Evolutionary conservation across 345 rosid species (phyloP).

Genomic region (Eutrema japonicum): DNA sequence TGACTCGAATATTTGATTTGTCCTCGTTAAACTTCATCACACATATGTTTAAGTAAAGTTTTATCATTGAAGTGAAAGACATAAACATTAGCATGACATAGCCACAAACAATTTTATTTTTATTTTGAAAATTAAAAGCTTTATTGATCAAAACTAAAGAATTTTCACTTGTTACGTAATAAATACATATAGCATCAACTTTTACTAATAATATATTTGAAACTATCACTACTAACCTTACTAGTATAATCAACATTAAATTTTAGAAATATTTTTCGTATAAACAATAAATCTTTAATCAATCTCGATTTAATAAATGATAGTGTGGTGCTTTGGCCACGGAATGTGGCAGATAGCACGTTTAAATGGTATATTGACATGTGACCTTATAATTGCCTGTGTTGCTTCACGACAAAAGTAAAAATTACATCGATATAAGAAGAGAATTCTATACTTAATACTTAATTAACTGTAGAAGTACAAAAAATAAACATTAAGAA

Average conservation of each 20-base stretch:
- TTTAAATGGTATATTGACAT: conserved; percentile 36
- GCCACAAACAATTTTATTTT: too few relatives aligned
- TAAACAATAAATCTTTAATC: not conserved
- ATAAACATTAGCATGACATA: too few relatives aligned
- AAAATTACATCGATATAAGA: conserved; percentile 1
- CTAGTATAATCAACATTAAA: conserved; percentile 1
- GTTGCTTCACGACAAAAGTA: conserved; percentile 32
- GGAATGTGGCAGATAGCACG: conserved; percentile 41
- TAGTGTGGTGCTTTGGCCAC: conserved; percentile 35
- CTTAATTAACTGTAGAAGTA: not conserved
- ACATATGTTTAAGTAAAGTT: too few relatives aligned
- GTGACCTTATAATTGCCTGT: conserved; percentile 40
- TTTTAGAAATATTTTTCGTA: not conserved
- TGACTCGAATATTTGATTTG: too few relatives aligned
- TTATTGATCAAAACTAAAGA: too few relatives aligned
- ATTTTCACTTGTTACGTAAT: too few relatives aligned
- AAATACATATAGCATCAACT: too few relatives aligned
- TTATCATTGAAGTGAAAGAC: too few relatives aligned
- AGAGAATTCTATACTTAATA: not conserved
- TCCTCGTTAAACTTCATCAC: too few relatives aligned
- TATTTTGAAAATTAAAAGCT: too few relatives aligned
- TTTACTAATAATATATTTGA: too few relatives aligned
- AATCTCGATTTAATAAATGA: conserved; percentile 13
- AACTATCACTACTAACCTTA: not conserved
- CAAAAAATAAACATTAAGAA: not conserved